phyloP scores from a whole-genome alignment of 2,329 filamentous ascomycete species.

The Sporothrix phasma region DNA sequence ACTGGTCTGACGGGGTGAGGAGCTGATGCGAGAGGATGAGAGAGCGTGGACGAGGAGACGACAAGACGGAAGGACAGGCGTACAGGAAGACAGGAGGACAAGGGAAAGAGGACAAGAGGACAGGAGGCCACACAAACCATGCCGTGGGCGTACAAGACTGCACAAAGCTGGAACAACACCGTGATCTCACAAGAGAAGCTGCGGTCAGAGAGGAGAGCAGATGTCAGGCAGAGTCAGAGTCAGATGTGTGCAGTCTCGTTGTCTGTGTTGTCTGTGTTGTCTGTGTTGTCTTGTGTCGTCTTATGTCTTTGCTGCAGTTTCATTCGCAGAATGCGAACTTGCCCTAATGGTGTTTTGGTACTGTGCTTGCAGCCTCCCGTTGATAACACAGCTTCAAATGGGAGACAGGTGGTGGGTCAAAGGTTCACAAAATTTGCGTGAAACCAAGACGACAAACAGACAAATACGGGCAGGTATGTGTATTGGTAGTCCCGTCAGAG shows the following conservation, averaged over 20 bases:
- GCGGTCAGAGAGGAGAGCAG: neutral
- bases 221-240: neutral
- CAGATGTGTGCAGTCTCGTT: too few species aligned
- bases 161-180: conserved; percentile 1
- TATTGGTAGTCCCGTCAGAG: neutral
- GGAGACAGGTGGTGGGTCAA: neutral
- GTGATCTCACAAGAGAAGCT: neutral
- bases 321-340: too few species aligned
- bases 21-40: neutral
- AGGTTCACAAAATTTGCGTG: neutral
- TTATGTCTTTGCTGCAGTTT: too few species aligned
- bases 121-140: neutral
- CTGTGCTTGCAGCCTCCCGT: neutral
- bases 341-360: too few species aligned
- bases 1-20: neutral
- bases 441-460: neutral
- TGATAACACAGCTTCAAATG: neutral
- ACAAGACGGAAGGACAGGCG: neutral
- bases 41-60: neutral
- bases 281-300: too few species aligned
- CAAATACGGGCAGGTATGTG: neutral
- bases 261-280: too few species aligned
- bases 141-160: neutral
- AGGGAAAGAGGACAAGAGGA: neutral
- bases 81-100: neutral